Percentiles rank a stretch among this genome's conserved stretches.
These are phyloP conservation scores for Orbilia javanica DNA, from an alignment of 2,329 filamentous ascomycete genomes.

Conservation along the genomic window DNA sequence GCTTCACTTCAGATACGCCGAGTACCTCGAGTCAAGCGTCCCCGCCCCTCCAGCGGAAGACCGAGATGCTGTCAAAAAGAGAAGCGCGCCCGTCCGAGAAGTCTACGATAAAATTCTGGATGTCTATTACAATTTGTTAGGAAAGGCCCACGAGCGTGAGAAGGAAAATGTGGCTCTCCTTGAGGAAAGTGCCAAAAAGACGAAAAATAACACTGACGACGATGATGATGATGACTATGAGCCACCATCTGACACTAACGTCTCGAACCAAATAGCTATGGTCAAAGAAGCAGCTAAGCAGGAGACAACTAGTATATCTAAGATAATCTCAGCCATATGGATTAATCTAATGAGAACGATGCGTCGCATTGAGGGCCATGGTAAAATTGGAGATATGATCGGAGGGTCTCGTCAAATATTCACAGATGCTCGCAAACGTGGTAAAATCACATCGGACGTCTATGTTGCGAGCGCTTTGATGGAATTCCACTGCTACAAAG, in stretches of 20 bases:
- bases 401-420: constrained; percentile 88
- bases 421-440: constrained; percentile 85
- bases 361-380: constrained; percentile 89
- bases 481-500: constrained; percentile 96
- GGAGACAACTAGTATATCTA: constrained; percentile 83
- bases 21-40: constrained; percentile 84
- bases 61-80: constrained; percentile 72
- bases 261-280: constrained; percentile 71
- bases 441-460: constrained; percentile 90
- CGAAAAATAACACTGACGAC: constrained; percentile 65
- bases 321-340: constrained; percentile 92
- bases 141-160: constrained; percentile 77
- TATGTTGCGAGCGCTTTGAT: constrained; percentile 94
- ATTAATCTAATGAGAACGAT: constrained; percentile 94
- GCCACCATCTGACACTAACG: constrained; percentile 69
- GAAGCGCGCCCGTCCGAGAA: constrained; percentile 80
- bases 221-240: constrained; percentile 68
- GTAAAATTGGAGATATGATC: constrained; percentile 75
- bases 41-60: constrained; percentile 74
- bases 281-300: constrained; percentile 70
- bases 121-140: constrained; percentile 86
- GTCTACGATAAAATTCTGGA: constrained; percentile 87
- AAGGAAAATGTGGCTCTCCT: constrained; percentile 72
- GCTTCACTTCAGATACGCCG: constrained; percentile 87
- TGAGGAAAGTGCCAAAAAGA: constrained; percentile 68